A percentile compares a stretch with the other conserved stretches of the same genome.
Conservation (phyloP, 352 stramenopile species). For the Globisporangium polare region DNA sequence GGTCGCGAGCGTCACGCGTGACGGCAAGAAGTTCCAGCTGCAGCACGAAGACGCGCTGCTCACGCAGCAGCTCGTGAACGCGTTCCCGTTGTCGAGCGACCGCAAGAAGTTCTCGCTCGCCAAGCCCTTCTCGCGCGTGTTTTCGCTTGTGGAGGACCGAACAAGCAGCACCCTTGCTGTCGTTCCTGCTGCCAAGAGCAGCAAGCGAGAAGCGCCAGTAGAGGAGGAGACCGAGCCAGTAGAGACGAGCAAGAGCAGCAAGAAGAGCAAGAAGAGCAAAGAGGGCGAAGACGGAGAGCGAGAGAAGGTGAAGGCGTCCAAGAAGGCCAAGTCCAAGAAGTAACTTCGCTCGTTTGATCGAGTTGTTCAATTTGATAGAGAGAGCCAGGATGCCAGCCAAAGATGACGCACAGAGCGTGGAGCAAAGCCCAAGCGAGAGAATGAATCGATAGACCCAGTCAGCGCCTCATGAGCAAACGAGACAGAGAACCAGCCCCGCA, state of each 20-base stretch:
- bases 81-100: slow-evolving; percentile 52
- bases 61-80: slow-evolving; percentile 75
- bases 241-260: slow-evolving; percentile 40
- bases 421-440: neutral
- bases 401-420: neutral
- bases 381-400: neutral
- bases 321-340: slow-evolving; percentile 12
- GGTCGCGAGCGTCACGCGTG: slow-evolving; percentile 39
- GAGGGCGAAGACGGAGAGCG: slow-evolving; percentile 16
- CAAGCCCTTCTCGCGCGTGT: slow-evolving; percentile 71
- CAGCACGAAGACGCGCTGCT: slow-evolving; percentile 58
- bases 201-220: slow-evolving; percentile 24
- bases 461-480: neutral
- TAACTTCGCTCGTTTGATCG: neutral
- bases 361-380: neutral
- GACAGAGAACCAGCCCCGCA: neutral
- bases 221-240: slow-evolving; percentile 11
- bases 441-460: neutral
- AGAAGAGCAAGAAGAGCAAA: slow-evolving; percentile 57
- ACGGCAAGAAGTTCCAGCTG: slow-evolving; percentile 53
- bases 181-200: neutral
- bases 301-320: slow-evolving; percentile 21
- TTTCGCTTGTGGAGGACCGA: slow-evolving; percentile 64
- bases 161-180: slow-evolving; percentile 1
- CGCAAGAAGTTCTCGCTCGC: slow-evolving; percentile 59